Evolutionary conservation across 169 alveolate species (phyloP), one percentile per base, ranked within the genome.

Genomic region (Blepharisma undulans): DNA sequence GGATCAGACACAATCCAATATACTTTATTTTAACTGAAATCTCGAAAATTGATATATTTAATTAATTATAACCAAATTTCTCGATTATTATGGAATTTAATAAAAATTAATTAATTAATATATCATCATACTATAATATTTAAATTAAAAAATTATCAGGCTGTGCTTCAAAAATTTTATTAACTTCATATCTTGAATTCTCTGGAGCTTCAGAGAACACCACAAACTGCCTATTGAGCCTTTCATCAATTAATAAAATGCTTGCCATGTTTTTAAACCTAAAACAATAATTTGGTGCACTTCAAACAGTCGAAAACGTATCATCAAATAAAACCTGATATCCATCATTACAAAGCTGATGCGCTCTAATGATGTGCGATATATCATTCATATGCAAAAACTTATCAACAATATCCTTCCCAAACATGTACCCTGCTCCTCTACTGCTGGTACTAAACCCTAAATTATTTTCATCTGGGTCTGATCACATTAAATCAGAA

Each of bases 391-490:
- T 78, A 36, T 96, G 96, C 36, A 96, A 90, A 90, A 97, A 97
- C 74, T 93, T 94, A 22, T 95, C 91, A 1, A 95, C 96, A 59
- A 96, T 95, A 88, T 96, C 97, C 8, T 90, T 88, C 18, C 98
- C 98, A 90, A 97, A 97, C 88, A 93, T 93, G 89, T 94, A 96
- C 18, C 98, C 98, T 61, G 98, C 98, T 4, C 98, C 98, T 93
- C 98, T 93, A 19, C 96, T 90, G 59, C 93, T 77, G 3, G 94
- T 30, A 22, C 92, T 92, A 93, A 96, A 97, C 12, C 98, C 98
- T 25, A 87, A 72, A 22, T 84, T 92, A 32, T 95, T 97, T 34
- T 91, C 92, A 74, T 96, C 97, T 33, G 98, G 98, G 91, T 97
- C 98, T 34, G 97, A 92, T 97, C 98, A 97, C 97, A 97, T 94